These are phyloP conservation scores for Candida cerambycidarum DNA, from an alignment of 805 yeast species.

Conservation along the genomic window DNA sequence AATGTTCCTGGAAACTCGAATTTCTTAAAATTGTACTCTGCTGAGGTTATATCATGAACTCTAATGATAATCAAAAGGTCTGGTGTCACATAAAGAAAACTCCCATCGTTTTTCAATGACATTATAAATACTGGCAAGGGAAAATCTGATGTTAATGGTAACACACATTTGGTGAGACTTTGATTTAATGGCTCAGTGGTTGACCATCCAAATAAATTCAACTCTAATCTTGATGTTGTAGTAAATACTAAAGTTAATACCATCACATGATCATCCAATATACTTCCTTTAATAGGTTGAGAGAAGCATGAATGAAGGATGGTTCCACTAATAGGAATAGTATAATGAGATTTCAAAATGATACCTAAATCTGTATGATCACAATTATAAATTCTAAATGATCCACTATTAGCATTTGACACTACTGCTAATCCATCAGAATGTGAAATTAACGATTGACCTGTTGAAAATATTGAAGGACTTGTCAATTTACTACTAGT, in stretches of 20 bases:
- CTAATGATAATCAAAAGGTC: constrained; percentile 34
- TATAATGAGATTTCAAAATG: constrained; percentile 36
- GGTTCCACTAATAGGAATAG: constrained; percentile 41
- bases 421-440: constrained; percentile 39
- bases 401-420: constrained; percentile 34
- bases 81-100: constrained; percentile 40
- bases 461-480: constrained; percentile 23
- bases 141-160: constrained; percentile 41
- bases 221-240: constrained; percentile 31
- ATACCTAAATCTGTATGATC: constrained; percentile 37
- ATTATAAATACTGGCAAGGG: constrained; percentile 44
- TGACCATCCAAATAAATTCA: constrained; percentile 44
- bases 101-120: constrained; percentile 35
- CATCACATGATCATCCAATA: constrained; percentile 29
- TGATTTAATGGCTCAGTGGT: constrained; percentile 31
- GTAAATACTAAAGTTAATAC: constrained; percentile 39
- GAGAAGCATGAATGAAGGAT: constrained; percentile 45
- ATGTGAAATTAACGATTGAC: constrained; percentile 33
- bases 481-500: constrained; percentile 13
- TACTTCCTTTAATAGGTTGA: constrained; percentile 27
- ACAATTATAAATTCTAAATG: constrained; percentile 39
- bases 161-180: constrained; percentile 32
- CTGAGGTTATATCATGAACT: constrained; percentile 48
- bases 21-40: constrained; percentile 37
- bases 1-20: constrained; percentile 26